Conservation (phyloP, 1,139 yeast species). For the Torulaspora pretoriensis region DNA sequence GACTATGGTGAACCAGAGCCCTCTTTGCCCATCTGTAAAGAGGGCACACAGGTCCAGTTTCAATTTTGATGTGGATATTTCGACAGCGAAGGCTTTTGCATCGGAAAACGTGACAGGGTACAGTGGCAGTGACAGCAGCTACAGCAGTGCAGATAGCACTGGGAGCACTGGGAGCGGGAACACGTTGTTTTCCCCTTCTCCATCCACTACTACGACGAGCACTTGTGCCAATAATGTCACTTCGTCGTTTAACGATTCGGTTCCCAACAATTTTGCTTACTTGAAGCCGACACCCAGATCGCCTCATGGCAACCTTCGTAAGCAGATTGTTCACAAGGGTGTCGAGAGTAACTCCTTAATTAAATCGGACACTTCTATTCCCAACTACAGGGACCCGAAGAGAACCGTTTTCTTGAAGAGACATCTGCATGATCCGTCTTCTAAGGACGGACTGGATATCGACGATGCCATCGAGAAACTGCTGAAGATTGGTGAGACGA, state of each 20-base stretch:
- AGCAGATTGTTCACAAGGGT: conserved; percentile 9
- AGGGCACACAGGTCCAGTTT: conserved; percentile 5
- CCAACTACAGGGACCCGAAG: conserved; percentile 17
- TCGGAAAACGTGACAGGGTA: conserved; percentile 6
- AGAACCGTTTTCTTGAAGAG: conserved; percentile 27
- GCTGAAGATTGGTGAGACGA: conserved; percentile 29
- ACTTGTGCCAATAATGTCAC: conserved; percentile 9
- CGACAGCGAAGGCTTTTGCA: conserved; percentile 18
- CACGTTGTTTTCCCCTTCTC: conserved; percentile 12
- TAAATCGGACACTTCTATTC: conserved; percentile 19
- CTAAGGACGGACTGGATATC: conserved; percentile 31
- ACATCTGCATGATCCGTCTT: conserved; percentile 30
- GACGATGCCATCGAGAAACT: conserved; percentile 35
- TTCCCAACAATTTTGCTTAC: conserved; percentile 4
- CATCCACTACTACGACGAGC: conserved; percentile 7
- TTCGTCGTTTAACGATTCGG: conserved; percentile 2
- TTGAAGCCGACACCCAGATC: conserved; percentile 8
- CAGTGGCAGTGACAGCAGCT: conserved; percentile 14
- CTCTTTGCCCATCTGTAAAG: background rate
- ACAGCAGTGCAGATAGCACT: conserved; percentile 10
- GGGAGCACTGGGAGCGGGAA: conserved; percentile 9
- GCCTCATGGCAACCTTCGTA: conserved; percentile 8
- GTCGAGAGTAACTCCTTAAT: conserved; percentile 4
- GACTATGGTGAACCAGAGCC: conserved; percentile 10
- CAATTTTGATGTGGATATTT: conserved; percentile 14